Evolutionary conservation across 345 rosid species (phyloP).

Genomic region (Lepidium aucheri): DNA sequence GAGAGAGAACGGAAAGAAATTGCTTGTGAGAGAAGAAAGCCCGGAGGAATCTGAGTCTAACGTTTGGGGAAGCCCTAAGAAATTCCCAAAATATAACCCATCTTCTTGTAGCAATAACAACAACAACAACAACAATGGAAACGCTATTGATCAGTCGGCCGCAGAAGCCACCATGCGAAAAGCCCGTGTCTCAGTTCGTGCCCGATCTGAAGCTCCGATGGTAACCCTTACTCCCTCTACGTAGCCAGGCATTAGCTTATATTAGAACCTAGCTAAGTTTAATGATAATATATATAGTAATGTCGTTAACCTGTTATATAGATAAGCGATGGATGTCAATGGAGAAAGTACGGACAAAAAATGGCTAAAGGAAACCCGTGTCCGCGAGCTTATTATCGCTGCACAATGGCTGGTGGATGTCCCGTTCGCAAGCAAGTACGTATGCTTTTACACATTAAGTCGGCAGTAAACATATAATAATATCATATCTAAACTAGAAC

Average conservation of each 20-base stretch:
- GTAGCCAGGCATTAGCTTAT: background rate
- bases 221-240: slow-evolving; percentile 28
- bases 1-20: slow-evolving; percentile 31
- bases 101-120: slow-evolving; percentile 6
- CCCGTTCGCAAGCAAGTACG: slow-evolving; percentile 93
- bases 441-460: background rate
- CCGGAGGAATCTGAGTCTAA: slow-evolving; percentile 58
- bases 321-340: slow-evolving; percentile 93
- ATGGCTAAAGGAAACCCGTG: slow-evolving; percentile 99
- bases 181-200: slow-evolving; percentile 99
- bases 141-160: slow-evolving; percentile 47
- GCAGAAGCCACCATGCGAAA: slow-evolving; percentile 86
- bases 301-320: background rate
- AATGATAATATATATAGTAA: background rate
- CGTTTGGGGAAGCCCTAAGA: slow-evolving; percentile 53
- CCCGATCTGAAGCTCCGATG: slow-evolving; percentile 97
- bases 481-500: no score
- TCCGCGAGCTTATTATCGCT: slow-evolving; percentile 91
- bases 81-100: slow-evolving; percentile 43
- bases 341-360: slow-evolving; percentile 96
- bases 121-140: background rate
- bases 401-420: slow-evolving; percentile 91
- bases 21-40: slow-evolving; percentile 48
- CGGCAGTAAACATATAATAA: no score
- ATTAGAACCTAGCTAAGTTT: background rate